A percentile compares a stretch with the other conserved stretches of the same genome.
Conservation (phyloP, 1,284 basidiomycete genomes). For the Ganoderma lucidum region DNA sequence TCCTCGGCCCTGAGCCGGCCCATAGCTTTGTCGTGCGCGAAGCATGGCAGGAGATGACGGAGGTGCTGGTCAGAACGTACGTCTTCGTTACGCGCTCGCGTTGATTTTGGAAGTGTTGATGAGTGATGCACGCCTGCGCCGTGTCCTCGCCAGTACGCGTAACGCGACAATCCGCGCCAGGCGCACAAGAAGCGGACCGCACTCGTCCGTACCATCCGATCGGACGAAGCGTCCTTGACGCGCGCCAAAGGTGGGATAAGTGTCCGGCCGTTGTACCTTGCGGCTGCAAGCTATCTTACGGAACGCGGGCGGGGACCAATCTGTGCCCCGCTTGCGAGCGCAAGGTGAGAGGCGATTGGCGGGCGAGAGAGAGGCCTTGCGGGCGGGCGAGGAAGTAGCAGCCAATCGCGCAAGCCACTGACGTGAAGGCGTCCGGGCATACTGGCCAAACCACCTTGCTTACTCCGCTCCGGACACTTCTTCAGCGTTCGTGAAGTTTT, state of each 20-base stretch:
- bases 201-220: constrained; percentile 16
- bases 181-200: constrained; percentile 4
- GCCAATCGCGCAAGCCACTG: neutral
- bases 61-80: constrained; percentile 9
- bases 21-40: neutral
- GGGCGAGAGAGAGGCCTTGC: neutral
- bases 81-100: constrained; percentile 17
- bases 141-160: neutral
- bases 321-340: neutral
- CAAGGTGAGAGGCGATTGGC: neutral
- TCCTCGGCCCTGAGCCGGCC: neutral
- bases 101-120: neutral
- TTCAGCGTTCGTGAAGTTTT: constrained; percentile 7
- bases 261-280: constrained; percentile 2
- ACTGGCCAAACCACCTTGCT: neutral
- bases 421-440: constrained; percentile 8
- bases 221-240: constrained; percentile 16
- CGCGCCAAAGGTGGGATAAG: neutral
- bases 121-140: neutral
- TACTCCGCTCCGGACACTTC: constrained; percentile 1
- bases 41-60: neutral
- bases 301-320: constrained; percentile 13
- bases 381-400: too few species aligned
- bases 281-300: neutral
- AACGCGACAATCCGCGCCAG: constrained; percentile 9